phyloP scores from a whole-genome alignment of 140 eudicot genomes.

The Bidens hawaiensis region DNA sequence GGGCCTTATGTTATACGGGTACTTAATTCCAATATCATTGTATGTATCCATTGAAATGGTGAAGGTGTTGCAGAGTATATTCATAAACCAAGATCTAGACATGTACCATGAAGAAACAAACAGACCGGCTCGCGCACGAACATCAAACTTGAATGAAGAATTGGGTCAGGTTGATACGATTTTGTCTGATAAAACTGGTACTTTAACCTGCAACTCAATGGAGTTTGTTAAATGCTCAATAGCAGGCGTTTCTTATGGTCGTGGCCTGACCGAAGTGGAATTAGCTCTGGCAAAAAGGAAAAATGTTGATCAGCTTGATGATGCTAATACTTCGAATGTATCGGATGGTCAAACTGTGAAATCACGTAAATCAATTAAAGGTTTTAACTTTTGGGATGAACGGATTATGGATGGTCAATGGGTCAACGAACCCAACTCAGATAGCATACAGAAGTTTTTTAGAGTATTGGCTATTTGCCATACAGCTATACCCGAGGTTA shows the following conservation, averaged over 20 bases:
- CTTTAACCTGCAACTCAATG: constrained; percentile 97
- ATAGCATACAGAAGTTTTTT: constrained; percentile 66
- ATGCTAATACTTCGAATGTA: constrained; percentile 18
- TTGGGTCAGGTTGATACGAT: constrained; percentile 89
- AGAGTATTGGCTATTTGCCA: constrained; percentile 88
- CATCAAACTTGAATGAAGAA: constrained; percentile 94
- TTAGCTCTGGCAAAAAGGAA: constrained; percentile 59
- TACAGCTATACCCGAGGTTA: constrained; percentile 90
- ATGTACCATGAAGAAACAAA: constrained; percentile 92
- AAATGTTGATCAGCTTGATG: constrained; percentile 31
- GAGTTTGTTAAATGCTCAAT: constrained; percentile 93
- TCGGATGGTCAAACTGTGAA: constrained; percentile 23
- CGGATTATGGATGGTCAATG: constrained; percentile 73
- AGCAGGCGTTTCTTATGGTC: constrained; percentile 89
- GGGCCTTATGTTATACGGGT: constrained; percentile 86
- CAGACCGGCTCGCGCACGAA: constrained; percentile 82
- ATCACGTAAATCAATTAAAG: constrained; percentile 51
- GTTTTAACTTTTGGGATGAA: constrained; percentile 83
- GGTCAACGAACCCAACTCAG: constrained; percentile 59
- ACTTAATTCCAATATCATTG: constrained; percentile 87
- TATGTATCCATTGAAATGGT: constrained; percentile 94
- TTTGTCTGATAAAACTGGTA: constrained; percentile 93
- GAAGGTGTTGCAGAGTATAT: constrained; percentile 83
- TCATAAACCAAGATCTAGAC: constrained; percentile 80
- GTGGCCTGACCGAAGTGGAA: constrained; percentile 95